A percentile compares a stretch with the other conserved stretches of the same genome.
Evolutionary conservation across 2,329 filamentous ascomycete species (phyloP).

Genomic region (Sphaceloma murrayae): DNA sequence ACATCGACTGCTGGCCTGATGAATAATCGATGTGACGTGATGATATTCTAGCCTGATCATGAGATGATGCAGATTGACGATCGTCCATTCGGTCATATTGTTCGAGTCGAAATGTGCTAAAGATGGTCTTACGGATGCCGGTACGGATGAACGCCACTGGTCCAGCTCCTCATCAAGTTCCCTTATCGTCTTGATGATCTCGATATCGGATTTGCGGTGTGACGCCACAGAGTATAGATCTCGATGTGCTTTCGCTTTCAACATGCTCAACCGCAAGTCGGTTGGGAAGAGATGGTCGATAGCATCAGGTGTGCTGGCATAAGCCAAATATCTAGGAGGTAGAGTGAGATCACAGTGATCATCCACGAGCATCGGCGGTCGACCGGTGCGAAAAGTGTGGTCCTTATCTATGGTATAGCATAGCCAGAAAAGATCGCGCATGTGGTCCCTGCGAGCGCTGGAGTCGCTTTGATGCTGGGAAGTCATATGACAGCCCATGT

Average conservation of each 20-base stretch:
- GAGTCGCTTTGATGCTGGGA: conserved; percentile 19
- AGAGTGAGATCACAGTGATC: conserved; percentile 46
- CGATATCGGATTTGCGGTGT: conserved; percentile 43
- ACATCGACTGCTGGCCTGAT: conserved; percentile 46
- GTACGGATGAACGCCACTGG: conserved; percentile 44
- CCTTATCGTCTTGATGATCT: conserved; percentile 46
- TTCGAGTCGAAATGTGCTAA: conserved; percentile 35
- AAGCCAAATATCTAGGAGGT: conserved; percentile 33
- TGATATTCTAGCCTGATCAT: conserved; percentile 48
- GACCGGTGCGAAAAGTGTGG: conserved; percentile 44
- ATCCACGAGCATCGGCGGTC: conserved; percentile 43
- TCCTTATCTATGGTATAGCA: conserved; percentile 49
- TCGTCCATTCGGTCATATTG: conserved; percentile 25
- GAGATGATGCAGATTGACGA: conserved; percentile 38
- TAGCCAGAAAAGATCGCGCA: conserved; percentile 45
- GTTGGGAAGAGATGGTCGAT: neutral
- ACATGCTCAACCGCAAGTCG: conserved; percentile 20
- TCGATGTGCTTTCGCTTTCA: conserved; percentile 20
- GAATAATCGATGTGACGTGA: conserved; percentile 46
- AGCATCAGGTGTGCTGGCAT: neutral
- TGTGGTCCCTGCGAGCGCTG: no score
- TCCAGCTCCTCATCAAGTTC: conserved; percentile 50
- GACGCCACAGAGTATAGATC: conserved; percentile 28
- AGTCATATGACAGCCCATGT: conserved; percentile 1
- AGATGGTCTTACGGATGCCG: conserved; percentile 37